A percentile compares a stretch with the other conserved stretches of the same genome.
Conservation (phyloP, 257 asterid species). For the Solanum megistacrolobum region DNA sequence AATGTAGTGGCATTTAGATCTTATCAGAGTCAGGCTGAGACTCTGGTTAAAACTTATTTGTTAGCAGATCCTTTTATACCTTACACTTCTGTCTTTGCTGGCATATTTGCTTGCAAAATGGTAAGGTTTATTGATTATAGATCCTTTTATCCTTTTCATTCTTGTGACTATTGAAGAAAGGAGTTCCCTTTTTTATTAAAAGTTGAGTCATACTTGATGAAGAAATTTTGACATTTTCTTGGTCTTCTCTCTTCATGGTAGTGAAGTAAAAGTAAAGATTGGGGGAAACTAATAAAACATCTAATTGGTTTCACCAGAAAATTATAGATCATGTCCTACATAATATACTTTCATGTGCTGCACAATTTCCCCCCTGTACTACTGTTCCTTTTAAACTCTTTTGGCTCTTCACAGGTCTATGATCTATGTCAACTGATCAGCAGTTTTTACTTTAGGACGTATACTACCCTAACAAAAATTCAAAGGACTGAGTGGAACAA, state of each 20-base stretch:
- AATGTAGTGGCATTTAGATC: conserved; percentile 45
- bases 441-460: conserved; percentile 61
- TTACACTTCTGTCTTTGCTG: conserved; percentile 64
- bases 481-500: conserved; percentile 87
- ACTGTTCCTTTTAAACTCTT: conserved; percentile 2
- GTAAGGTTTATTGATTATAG: conserved; percentile 26
- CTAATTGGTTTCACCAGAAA: background rate
- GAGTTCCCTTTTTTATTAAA: background rate
- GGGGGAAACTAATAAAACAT: background rate
- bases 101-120: conserved; percentile 74
- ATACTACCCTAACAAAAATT: conserved; percentile 65
- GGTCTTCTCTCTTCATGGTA: background rate
- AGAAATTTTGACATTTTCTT: background rate
- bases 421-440: conserved; percentile 81
- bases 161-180: conserved; percentile 1
- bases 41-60: conserved; percentile 62
- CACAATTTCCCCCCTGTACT: background rate
- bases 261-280: background rate
- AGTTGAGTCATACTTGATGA: background rate
- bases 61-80: conserved; percentile 83
- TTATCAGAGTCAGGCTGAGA: conserved; percentile 65
- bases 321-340: background rate
- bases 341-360: background rate
- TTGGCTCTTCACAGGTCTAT: conserved; percentile 45
- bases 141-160: conserved; percentile 1